Evolutionary conservation across 176 grass and related monocot genomes (phyloP), one percentile per base, ranked within the genome.

Genomic region (Lolium rigidum): DNA sequence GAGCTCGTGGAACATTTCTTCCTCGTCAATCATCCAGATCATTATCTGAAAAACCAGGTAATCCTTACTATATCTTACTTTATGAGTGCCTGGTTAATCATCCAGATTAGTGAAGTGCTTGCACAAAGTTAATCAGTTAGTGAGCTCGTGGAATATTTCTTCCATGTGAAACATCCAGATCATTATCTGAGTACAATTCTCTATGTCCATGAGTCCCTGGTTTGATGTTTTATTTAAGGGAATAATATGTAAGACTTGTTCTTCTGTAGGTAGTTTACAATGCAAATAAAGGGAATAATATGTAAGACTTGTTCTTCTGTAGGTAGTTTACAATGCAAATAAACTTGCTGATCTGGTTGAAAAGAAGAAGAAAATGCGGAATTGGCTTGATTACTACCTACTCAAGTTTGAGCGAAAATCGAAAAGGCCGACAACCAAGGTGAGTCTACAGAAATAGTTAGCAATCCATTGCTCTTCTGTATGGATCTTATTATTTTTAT

Each of bases 1-100:
- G 97, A 99, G 85, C 90, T 94, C 58, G 86, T 94, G 84, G 97
- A 99, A 75, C 97, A 99, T 92, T 99, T 99, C 90, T 96, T 99
- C 76, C 97, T 99, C 78, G 97, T 99, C 72, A 95, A 99, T 80
- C 97, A 99, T 87, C 92, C 86, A 58, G 94, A 99, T 90, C 79
- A 96, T 82, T 99, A 96, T 78, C 85, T 99, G 48, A 94, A 70
- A 79, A 94, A 99, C 73, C 88, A 96, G 97, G 97, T 99, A 87
- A 67, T 46, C 15, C 46, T 76, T 76, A 66, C 15, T 83, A 74
- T 63, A 41, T 74, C 5, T 3, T 76, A 46, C 58, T 74, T 35
- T 3, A 35, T 35, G 31, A 3, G 31, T 35, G 2, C 31, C 31
- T 35, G 31, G 31, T 35, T 35, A 35, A 35, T 35, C 31, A 35